Base-by-base conservation (phyloP, 2,329 filamentous ascomycete species). In the Beauveria sp. region DNA sequence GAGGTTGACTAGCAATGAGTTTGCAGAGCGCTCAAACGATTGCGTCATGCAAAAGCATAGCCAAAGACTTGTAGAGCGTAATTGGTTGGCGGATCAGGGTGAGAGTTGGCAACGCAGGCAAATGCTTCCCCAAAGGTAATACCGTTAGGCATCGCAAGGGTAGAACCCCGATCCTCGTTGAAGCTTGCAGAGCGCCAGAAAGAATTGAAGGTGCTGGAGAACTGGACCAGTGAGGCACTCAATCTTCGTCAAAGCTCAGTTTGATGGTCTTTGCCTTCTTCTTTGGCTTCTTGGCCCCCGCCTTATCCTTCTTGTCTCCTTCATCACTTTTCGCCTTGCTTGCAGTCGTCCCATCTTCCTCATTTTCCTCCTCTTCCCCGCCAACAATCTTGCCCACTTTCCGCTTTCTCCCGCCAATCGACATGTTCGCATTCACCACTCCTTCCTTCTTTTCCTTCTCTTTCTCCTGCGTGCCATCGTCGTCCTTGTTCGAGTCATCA, bases 201-300 rank as follows among this genome's bases (percentile, higher is more conserved):
- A 34, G 12, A 34, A 34, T 34, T 34, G 5, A 34, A 34, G 30
- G 5, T 34, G 12, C 12, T 5, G 30, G 30, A 2, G 5, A 34
- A 34, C 4, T 34, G 30, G 30, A 14, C 30, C 30, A 34, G 30
- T 14, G 12, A 5, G 10, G 18, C 40, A 70, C 81, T 70, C 51
- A 62, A 43, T 86, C 84, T 61, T 87, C 81, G 28, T 83, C 83
- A 69, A 88, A 88, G 71, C 85, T 88, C 51, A 88, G 75, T 74
- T 88, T 88, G 63, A 88, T 83, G 75, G 87, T 87, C 72, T 84
- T 84, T 5, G 77, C 74, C 71, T 81, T 81, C 70, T 85, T 84
- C 70, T 80, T 82, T 8, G 65, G 65, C 62, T 71, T 73, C 62
- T 69, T 72, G 8, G 69, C 61, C 20, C 55, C 57, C 34, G 34